Evolutionary conservation across 2,329 filamentous ascomycete species (phyloP).

Genomic region (Epichloe glyceriae): DNA sequence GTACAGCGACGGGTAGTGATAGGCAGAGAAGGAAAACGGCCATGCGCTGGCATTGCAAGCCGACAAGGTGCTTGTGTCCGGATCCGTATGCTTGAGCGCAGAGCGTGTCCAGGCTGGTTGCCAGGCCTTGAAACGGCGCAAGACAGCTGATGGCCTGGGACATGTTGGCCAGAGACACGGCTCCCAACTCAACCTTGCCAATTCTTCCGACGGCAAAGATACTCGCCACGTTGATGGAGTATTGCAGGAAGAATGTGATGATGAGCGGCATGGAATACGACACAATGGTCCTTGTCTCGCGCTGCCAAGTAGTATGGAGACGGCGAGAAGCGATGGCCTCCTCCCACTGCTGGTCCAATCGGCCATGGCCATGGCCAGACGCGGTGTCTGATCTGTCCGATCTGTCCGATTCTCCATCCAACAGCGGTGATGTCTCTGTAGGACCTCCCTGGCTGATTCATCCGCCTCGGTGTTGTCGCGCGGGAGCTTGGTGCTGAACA

Average conservation of each 20-base stretch:
- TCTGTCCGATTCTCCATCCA: conserved; percentile 10
- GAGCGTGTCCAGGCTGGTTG: conserved; percentile 82
- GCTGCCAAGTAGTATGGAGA: conserved; percentile 83
- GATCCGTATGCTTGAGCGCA: conserved; percentile 92
- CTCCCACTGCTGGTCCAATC: conserved; percentile 63
- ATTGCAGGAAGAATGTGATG: conserved; percentile 62
- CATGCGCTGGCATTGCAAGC: conserved; percentile 72
- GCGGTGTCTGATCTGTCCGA: conserved; percentile 16
- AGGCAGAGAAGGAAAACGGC: conserved; percentile 61
- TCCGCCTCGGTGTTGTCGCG: conserved; percentile 28
- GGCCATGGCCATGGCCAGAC: conserved; percentile 33
- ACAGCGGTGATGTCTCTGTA: conserved; percentile 28
- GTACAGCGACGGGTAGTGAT: conserved; percentile 55
- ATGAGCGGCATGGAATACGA: conserved; percentile 60
- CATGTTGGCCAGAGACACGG: conserved; percentile 48
- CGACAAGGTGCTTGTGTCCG: conserved; percentile 77
- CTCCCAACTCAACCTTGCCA: conserved; percentile 46
- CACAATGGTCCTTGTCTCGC: conserved; percentile 70
- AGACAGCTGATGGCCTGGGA: conserved; percentile 68
- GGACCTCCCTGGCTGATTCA: conserved; percentile 17
- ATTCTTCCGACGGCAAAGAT: conserved; percentile 68
- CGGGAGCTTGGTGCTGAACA: conserved; percentile 44
- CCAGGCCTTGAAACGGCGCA: conserved; percentile 69
- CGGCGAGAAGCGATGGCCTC: conserved; percentile 68
- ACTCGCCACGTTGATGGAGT: conserved; percentile 70